Conservation (phyloP, 768 basidiomycete genomes). For the Aureoboletus auriporus region DNA sequence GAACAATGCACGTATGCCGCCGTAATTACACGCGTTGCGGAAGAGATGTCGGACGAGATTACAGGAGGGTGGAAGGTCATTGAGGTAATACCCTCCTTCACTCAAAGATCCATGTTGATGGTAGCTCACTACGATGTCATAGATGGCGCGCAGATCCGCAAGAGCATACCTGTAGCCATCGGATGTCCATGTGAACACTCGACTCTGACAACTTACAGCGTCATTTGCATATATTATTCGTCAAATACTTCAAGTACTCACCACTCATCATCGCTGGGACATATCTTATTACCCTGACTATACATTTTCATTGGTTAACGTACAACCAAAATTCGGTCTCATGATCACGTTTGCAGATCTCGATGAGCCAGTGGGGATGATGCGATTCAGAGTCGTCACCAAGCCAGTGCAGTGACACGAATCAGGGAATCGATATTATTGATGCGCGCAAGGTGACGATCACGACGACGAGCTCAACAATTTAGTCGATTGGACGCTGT, state of each 20-base stretch:
- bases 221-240: conserved; percentile 13
- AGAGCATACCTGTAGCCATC: conserved; percentile 41
- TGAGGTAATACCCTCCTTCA: conserved; percentile 57
- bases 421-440: too few species aligned
- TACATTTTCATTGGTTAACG: conserved; percentile 5
- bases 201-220: conserved; percentile 3
- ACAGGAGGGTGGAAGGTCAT: conserved; percentile 98
- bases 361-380: too few species aligned
- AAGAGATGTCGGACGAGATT: conserved; percentile 85
- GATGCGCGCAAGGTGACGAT: too few species aligned
- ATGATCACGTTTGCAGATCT: neutral
- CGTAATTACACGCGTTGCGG: conserved; percentile 82
- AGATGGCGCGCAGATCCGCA: conserved; percentile 52
- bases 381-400: too few species aligned
- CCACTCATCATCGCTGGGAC: conserved; percentile 26
- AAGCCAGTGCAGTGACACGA: too few species aligned
- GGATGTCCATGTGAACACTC: neutral
- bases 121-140: neutral
- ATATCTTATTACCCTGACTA: conserved; percentile 30
- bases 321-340: neutral
- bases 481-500: too few species aligned
- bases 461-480: too few species aligned
- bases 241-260: conserved; percentile 21
- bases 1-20: conserved; percentile 94
- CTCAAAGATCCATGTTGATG: neutral